A percentile compares a stretch with the other conserved stretches of the same genome.
Conservation (phyloP, 257 asterid species). For the Leptodermis oblonga region DNA sequence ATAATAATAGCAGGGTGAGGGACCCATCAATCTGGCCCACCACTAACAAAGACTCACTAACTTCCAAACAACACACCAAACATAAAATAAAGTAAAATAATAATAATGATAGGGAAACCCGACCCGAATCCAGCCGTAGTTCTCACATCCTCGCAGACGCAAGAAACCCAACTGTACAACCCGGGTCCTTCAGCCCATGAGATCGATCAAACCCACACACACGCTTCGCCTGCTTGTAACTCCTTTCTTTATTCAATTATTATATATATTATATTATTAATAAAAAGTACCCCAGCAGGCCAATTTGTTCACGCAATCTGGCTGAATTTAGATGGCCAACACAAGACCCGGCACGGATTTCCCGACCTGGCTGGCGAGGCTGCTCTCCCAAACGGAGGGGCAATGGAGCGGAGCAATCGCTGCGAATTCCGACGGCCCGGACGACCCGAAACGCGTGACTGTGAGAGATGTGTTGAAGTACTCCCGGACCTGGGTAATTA, state of each 20-base stretch:
- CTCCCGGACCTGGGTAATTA: slow-evolving; percentile 91
- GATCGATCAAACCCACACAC: slow-evolving; percentile 1
- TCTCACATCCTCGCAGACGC: slow-evolving; percentile 34
- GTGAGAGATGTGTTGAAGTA: slow-evolving; percentile 92
- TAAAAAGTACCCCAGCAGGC: background rate
- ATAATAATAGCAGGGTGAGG: too few species aligned
- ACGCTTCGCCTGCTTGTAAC: slow-evolving; percentile 12
- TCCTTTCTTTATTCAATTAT: background rate
- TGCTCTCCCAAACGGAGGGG: slow-evolving; percentile 86
- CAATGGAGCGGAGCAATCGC: slow-evolving; percentile 43
- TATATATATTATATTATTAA: background rate
- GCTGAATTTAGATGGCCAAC: slow-evolving; percentile 42
- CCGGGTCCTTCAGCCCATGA: slow-evolving; percentile 32
- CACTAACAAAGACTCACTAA: background rate
- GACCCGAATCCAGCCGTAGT: slow-evolving; percentile 24
- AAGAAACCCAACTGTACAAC: slow-evolving; percentile 18
- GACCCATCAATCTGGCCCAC: background rate
- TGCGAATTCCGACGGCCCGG: slow-evolving; percentile 35
- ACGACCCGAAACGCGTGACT: slow-evolving; percentile 57
- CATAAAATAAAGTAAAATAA: background rate
- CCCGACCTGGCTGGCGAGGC: slow-evolving; percentile 71
- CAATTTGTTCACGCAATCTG: background rate
- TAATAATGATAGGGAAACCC: background rate
- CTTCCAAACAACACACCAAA: background rate
- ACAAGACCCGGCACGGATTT: slow-evolving; percentile 88